Percentiles rank a stretch among this genome's conserved stretches.
Conservation (phyloP, 75 land plant genomes). For the Selaginella moellendorffii region DNA sequence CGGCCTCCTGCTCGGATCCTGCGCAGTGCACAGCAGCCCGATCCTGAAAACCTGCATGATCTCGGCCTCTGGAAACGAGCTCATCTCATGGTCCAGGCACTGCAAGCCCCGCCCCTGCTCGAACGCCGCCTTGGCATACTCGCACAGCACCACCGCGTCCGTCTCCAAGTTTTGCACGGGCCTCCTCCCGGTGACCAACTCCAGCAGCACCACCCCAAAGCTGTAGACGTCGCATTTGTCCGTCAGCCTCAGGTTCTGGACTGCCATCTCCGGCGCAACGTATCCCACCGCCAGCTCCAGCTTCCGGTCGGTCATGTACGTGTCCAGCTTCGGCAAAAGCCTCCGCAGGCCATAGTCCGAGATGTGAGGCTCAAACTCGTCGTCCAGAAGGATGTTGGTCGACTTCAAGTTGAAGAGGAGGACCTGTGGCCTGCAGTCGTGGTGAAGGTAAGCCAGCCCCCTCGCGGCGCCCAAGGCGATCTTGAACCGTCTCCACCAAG, state of each 20-base stretch:
- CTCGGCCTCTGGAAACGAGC: slow-evolving; percentile 49
- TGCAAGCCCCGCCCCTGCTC: slow-evolving; percentile 53
- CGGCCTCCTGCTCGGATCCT: slow-evolving; percentile 66
- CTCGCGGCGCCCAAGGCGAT: slow-evolving; percentile 75
- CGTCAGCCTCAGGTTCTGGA: slow-evolving; percentile 42
- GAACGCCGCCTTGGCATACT: slow-evolving; percentile 50
- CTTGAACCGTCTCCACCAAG: slow-evolving; percentile 53
- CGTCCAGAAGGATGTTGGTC: slow-evolving; percentile 61
- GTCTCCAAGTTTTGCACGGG: slow-evolving; percentile 57
- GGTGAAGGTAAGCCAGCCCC: slow-evolving; percentile 81
- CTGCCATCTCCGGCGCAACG: slow-evolving; percentile 84
- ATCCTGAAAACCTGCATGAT: slow-evolving; percentile 80
- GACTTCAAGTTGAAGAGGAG: slow-evolving; percentile 67
- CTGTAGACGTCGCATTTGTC: slow-evolving; percentile 97
- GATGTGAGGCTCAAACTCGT: slow-evolving; percentile 42
- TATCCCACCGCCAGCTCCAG: slow-evolving; percentile 67
- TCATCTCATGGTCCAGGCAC: slow-evolving; percentile 58
- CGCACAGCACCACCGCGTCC: slow-evolving; percentile 49
- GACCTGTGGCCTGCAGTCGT: slow-evolving; percentile 38
- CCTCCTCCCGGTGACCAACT: slow-evolving; percentile 82
- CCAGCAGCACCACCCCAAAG: slow-evolving; percentile 82
- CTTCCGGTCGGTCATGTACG: slow-evolving; percentile 33
- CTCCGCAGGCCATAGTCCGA: slow-evolving; percentile 78
- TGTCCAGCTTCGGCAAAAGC: slow-evolving; percentile 62
- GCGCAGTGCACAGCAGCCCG: slow-evolving; percentile 77